These are phyloP conservation scores for Candida albicans DNA, from an alignment of 1,139 yeast species.

Conservation along the genomic window DNA sequence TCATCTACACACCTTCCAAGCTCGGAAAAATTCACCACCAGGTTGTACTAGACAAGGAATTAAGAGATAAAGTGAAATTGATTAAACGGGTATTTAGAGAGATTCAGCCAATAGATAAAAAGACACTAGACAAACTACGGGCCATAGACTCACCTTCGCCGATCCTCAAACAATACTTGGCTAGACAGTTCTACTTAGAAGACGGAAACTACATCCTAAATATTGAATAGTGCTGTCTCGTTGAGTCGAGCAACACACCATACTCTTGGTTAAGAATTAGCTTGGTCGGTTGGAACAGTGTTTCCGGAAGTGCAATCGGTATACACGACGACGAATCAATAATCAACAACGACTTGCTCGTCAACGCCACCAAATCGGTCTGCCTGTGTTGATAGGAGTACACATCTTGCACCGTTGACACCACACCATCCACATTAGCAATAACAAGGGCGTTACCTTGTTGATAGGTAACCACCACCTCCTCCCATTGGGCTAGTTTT, in stretches of 20 bases:
- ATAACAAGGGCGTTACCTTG: conserved; percentile 19
- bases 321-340: conserved; percentile 8
- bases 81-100: conserved; percentile 21
- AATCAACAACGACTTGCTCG: conserved; percentile 6
- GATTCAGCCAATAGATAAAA: conserved; percentile 25
- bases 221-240: conserved; percentile 38
- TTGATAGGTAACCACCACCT: conserved; percentile 9
- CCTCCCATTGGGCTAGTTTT: conserved; percentile 3
- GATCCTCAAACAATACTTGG: conserved; percentile 30
- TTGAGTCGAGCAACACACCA: conserved; percentile 44
- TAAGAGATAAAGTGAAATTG: conserved; percentile 25
- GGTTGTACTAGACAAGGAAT: conserved; percentile 25
- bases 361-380: conserved; percentile 10
- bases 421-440: conserved; percentile 6
- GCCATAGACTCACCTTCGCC: too few species aligned
- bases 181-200: conserved; percentile 32
- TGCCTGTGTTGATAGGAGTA: conserved; percentile 9
- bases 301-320: conserved; percentile 8
- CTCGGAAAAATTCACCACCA: conserved; percentile 36
- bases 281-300: conserved; percentile 10
- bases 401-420: conserved; percentile 8
- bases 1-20: conserved; percentile 31
- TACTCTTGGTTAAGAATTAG: conserved; percentile 10
- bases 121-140: conserved; percentile 19
- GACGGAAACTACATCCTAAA: conserved; percentile 21